phyloP scores from a whole-genome alignment of 1,284 basidiomycete species.

The Papiliotrema fonsecae region DNA sequence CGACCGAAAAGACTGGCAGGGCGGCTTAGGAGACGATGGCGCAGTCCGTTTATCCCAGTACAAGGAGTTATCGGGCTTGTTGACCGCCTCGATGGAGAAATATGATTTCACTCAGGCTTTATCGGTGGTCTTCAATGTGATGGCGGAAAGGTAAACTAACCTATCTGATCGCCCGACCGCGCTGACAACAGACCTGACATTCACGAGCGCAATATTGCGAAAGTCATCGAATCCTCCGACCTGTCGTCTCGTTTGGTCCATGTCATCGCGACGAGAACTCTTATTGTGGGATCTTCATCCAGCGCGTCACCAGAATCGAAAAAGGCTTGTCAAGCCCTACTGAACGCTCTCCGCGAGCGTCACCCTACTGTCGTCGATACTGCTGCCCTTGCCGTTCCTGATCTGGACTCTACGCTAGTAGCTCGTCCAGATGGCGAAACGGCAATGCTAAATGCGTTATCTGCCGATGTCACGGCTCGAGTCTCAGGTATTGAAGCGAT shows the following conservation, averaged over 20 bases:
- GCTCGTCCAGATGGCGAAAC: conserved; percentile 12
- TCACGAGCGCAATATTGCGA: conserved; percentile 8
- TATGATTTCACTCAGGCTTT: conserved; percentile 39
- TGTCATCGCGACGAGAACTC: conserved; percentile 23
- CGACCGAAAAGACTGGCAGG: conserved; percentile 28
- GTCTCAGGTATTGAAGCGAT: conserved; percentile 43
- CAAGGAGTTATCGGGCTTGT: conserved; percentile 28
- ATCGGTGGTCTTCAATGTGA: conserved; percentile 16
- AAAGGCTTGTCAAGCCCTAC: conserved; percentile 22
- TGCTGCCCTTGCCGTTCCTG: conserved; percentile 20
- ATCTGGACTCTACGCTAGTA: conserved; percentile 10
- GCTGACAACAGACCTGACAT: background rate
- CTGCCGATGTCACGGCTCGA: conserved; percentile 45
- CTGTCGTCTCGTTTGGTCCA: conserved; percentile 26
- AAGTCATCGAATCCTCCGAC: conserved; percentile 23
- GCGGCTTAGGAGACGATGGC: conserved; percentile 28
- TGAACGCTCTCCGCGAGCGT: conserved; percentile 37
- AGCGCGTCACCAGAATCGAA: conserved; percentile 12
- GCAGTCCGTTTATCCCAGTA: conserved; percentile 23
- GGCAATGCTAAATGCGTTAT: conserved; percentile 22
- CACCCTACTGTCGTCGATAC: conserved; percentile 37
- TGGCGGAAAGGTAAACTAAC: conserved; percentile 19
- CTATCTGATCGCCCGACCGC: background rate
- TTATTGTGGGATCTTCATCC: conserved; percentile 15
- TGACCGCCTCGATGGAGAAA: conserved; percentile 37